These are phyloP conservation scores for Hypholoma sublateritium DNA, from an alignment of 768 basidiomycete genomes.

Conservation along the genomic window DNA sequence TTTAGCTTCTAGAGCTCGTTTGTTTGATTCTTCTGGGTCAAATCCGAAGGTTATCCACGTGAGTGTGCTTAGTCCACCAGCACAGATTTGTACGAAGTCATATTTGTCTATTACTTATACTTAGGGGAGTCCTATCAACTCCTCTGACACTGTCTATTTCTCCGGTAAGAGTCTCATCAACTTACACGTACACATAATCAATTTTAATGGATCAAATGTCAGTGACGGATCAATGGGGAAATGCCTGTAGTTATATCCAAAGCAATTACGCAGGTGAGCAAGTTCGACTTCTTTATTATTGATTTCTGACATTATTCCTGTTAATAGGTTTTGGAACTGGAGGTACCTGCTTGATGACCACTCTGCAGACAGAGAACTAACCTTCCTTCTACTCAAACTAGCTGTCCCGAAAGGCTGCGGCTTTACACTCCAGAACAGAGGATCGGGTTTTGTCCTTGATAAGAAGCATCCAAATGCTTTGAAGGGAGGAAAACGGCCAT, in stretches of 20 bases:
- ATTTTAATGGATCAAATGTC: background rate
- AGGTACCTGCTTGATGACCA: slow-evolving; percentile 38
- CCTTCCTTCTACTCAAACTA: slow-evolving; percentile 16
- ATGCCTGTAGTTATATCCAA: slow-evolving; percentile 87
- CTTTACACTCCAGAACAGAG: slow-evolving; percentile 95
- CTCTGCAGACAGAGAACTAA: no score
- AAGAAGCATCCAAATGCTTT: slow-evolving; percentile 86
- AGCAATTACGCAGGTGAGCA: slow-evolving; percentile 79
- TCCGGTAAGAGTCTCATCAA: slow-evolving; percentile 47
- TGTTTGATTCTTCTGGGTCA: slow-evolving; percentile 71
- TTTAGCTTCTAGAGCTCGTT: slow-evolving; percentile 71
- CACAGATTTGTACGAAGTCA: background rate
- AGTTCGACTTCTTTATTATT: background rate
- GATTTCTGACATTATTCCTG: background rate
- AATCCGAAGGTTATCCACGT: slow-evolving; percentile 61
- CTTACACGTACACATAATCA: background rate
- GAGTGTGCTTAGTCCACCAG: slow-evolving; percentile 15
- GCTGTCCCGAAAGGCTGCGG: slow-evolving; percentile 94
- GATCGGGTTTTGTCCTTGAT: slow-evolving; percentile 76
- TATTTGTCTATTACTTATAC: background rate
- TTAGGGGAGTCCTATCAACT: slow-evolving; percentile 79
- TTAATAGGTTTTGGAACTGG: slow-evolving; percentile 82
- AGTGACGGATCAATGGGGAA: slow-evolving; percentile 87
- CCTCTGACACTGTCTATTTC: slow-evolving; percentile 95
- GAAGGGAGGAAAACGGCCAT: slow-evolving; percentile 78